Conservation (phyloP, 176 grass and related monocot genomes). For the Eleusine coracana region DNA sequence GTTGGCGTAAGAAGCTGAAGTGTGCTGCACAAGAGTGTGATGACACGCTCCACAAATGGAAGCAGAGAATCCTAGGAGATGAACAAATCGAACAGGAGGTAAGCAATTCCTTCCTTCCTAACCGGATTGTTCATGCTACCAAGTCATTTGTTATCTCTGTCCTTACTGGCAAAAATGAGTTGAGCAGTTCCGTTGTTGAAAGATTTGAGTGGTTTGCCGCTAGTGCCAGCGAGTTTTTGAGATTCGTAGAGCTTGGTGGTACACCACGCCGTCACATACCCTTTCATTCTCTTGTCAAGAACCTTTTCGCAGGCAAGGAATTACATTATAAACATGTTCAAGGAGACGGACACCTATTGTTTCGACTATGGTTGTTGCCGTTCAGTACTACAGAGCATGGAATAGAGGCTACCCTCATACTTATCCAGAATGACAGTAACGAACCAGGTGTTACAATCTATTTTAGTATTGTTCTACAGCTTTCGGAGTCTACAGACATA, state of each 20-base stretch:
- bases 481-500: constrained; percentile 19
- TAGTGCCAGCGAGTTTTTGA: constrained; percentile 10
- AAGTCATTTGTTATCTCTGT: not conserved
- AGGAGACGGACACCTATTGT: not conserved
- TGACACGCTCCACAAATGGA: not conserved
- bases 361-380: not conserved
- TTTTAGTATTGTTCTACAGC: not conserved
- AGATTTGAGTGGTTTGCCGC: constrained; percentile 23
- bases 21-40: constrained; percentile 9
- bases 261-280: not conserved
- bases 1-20: constrained; percentile 8
- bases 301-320: not conserved
- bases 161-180: not conserved
- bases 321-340: not conserved
- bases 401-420: not conserved
- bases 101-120: not conserved
- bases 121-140: not conserved
- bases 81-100: not conserved
- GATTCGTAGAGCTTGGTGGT: constrained; percentile 11
- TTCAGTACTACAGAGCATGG: not conserved
- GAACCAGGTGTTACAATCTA: too few relatives aligned
- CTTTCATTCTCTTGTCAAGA: not conserved
- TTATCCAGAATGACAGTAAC: not conserved
- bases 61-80: not conserved
- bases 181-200: not conserved